These are phyloP conservation scores for Penicillium sp. DNA, from an alignment of 2,329 filamentous ascomycete genomes.

Conservation along the genomic window DNA sequence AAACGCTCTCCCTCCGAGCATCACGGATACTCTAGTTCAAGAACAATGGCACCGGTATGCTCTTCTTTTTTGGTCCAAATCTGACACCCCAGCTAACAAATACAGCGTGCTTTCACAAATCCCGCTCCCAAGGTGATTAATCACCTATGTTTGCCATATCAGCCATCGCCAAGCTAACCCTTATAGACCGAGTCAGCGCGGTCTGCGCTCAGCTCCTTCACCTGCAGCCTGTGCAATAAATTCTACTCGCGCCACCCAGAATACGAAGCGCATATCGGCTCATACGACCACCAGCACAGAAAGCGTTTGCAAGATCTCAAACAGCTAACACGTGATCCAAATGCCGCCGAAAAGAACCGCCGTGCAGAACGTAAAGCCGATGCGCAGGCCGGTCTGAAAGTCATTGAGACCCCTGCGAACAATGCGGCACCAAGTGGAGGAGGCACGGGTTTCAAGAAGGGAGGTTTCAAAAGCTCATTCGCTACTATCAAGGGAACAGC, in stretches of 20 bases:
- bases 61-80: neutral
- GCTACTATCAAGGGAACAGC: constrained; percentile 49
- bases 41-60: constrained; percentile 36
- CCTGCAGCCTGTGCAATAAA: constrained; percentile 84
- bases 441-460: constrained; percentile 66
- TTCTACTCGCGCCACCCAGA: constrained; percentile 94
- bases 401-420: constrained; percentile 35
- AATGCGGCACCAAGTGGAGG: constrained; percentile 21
- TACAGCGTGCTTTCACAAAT: constrained; percentile 49
- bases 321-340: constrained; percentile 44
- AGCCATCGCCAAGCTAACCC: constrained; percentile 2
- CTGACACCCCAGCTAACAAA: neutral
- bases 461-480: constrained; percentile 78
- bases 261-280: constrained; percentile 89
- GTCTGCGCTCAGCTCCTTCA: constrained; percentile 76
- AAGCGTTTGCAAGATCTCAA: constrained; percentile 57
- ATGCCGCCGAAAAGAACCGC: constrained; percentile 44
- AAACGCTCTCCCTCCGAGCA: neutral
- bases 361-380: constrained; percentile 44
- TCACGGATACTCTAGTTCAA: neutral
- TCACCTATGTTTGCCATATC: neutral
- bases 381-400: constrained; percentile 41
- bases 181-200: constrained; percentile 61
- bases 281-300: constrained; percentile 94
- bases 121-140: constrained; percentile 45